Evolutionary conservation across 371 early-diverging fungal species (phyloP).

Genomic region (Rhizomucor pusillus): DNA sequence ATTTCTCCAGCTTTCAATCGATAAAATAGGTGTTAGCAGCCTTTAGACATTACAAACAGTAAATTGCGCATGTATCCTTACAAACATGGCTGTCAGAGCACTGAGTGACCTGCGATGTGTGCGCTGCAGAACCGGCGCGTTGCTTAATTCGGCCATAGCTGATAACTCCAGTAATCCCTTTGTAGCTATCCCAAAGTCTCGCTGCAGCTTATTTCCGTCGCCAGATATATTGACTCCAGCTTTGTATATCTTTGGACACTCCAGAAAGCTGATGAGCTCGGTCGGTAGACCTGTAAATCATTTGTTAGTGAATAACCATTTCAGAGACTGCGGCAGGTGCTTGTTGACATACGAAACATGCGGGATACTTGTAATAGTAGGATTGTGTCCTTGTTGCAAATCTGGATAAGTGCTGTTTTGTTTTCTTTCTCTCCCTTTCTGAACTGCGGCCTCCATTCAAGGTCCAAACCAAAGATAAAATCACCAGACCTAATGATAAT

Average conservation of each 20-base stretch:
- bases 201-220: constrained; percentile 46
- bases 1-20: constrained; percentile 49
- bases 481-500: constrained; percentile 7
- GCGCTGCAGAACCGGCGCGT: constrained; percentile 20
- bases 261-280: constrained; percentile 21
- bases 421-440: constrained; percentile 29
- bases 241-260: constrained; percentile 33
- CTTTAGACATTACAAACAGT: neutral
- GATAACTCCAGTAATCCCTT: constrained; percentile 50
- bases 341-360: constrained; percentile 32
- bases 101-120: constrained; percentile 36
- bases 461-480: constrained; percentile 49
- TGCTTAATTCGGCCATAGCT: constrained; percentile 25
- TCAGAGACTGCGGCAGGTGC: no score
- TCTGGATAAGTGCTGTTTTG: constrained; percentile 49
- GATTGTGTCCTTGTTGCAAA: constrained; percentile 43
- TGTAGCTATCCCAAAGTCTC: constrained; percentile 49
- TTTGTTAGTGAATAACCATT: neutral
- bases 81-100: constrained; percentile 40
- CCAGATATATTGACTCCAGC: constrained; percentile 53
- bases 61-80: constrained; percentile 16
- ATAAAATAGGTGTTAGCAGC: no score
- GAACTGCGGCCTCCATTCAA: constrained; percentile 57
- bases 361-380: constrained; percentile 46
- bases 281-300: neutral